phyloP scores from a whole-genome alignment of 2,329 filamentous ascomycete species.

The Akanthomyces lecanii region DNA sequence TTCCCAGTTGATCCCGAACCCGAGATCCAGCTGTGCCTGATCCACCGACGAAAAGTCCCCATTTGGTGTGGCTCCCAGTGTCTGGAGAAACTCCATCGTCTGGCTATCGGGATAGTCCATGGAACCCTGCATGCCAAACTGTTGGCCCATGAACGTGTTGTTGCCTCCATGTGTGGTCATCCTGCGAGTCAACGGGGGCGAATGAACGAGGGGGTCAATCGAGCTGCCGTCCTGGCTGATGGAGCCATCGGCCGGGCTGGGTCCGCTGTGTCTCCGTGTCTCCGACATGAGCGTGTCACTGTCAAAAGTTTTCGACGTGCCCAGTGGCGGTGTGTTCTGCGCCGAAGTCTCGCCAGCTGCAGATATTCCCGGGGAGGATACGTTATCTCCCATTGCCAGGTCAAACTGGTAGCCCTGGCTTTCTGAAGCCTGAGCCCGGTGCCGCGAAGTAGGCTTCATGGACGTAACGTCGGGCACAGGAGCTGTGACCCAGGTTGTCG shows the following conservation, averaged over 20 bases:
- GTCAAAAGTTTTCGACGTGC: constrained; percentile 36
- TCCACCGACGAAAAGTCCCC: constrained; percentile 33
- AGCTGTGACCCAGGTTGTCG: constrained; percentile 28
- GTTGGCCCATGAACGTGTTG: constrained; percentile 31
- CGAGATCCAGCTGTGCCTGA: constrained; percentile 56
- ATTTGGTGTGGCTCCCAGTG: constrained; percentile 33
- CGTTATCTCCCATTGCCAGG: constrained; percentile 34
- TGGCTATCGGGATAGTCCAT: constrained; percentile 46
- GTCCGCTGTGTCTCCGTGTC: constrained; percentile 26
- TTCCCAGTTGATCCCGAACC: constrained; percentile 63
- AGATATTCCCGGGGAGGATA: constrained; percentile 39
- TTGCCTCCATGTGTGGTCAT: constrained; percentile 30
- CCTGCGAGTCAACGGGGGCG: constrained; percentile 38
- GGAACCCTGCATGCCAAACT: constrained; percentile 31
- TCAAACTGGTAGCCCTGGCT: constrained; percentile 29
- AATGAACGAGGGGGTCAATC: constrained; percentile 43
- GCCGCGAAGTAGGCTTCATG: constrained; percentile 21
- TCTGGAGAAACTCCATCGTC: constrained; percentile 48
- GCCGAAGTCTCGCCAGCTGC: constrained; percentile 34
- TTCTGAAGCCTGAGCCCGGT: constrained; percentile 24
- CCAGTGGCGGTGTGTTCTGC: constrained; percentile 37
- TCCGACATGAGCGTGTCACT: constrained; percentile 30
- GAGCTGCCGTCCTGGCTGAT: constrained; percentile 29
- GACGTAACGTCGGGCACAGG: constrained; percentile 24
- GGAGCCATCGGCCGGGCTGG: constrained; percentile 28